Base-by-base conservation (phyloP, 768 basidiomycete species). In the Paxillus ammoniavirescens region DNA sequence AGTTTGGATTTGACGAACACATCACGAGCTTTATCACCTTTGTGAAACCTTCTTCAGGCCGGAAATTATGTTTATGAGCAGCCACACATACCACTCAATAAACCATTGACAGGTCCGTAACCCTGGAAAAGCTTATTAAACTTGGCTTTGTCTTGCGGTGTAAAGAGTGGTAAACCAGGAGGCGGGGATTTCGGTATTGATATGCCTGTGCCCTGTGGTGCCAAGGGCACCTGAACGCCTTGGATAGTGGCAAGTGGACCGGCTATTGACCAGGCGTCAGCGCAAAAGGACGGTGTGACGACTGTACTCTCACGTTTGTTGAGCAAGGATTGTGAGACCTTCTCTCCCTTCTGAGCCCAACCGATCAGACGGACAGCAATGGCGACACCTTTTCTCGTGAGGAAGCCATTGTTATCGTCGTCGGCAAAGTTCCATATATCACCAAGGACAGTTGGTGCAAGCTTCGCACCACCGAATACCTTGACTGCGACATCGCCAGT, bases 351-450 rank as follows among this genome's bases (percentile, higher is more conserved):
- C 77, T 98, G 97, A 3, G 93, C 90, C 78, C 90, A 91, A 4
- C 90, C 93, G 56, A 99, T 93, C 47, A 98, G 78, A 53, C 97
- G 80, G n/a, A 96, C 77, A 26, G 91, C 94, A 55, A 89, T 77
- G 15, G 92, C 86, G 61, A 93, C 91, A 42, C 91, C 90, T 65
- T 91, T 94, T 59, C 82, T 84, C 10, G 93, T 87, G 50, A 99
- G 81, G 74, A 87, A 93, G 2, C 97, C 97, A 56, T 91, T 91
- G 76, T 98, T 95, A 31, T 94, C 87, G 51, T 89, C 86, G 75
- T 99, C 97, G 47, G 93, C 87, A 54, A 98, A 74, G 54, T 77
- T 82, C 96, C 97, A 99, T 58, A 99, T 87, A 74, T 97, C 92
- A 42, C 95, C 92, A 57, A 99, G 84, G 35, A 81, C 79, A 15